A percentile compares a stretch with the other conserved stretches of the same genome.
Evolutionary conservation across 306 rosid genomes (phyloP).

Genomic region (Malus asiatica): DNA sequence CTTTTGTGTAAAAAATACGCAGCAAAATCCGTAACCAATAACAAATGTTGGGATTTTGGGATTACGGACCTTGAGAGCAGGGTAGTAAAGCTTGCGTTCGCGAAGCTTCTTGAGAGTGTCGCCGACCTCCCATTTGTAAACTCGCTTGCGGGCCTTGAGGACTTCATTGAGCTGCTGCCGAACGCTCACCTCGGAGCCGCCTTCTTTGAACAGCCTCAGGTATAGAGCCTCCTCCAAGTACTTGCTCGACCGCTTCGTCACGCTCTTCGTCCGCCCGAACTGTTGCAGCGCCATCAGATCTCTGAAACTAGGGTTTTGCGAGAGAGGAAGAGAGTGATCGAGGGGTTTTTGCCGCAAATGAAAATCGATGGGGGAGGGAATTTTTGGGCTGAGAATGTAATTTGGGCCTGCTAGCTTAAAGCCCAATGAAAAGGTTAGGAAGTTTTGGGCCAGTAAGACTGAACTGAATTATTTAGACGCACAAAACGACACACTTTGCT

Average conservation of each 20-base stretch:
- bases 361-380: neutral
- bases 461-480: neutral
- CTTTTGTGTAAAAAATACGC: neutral
- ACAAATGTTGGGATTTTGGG: neutral
- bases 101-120: constrained; percentile 84
- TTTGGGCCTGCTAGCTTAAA: neutral
- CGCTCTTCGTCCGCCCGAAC: constrained; percentile 49
- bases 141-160: constrained; percentile 59
- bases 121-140: constrained; percentile 93
- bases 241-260: constrained; percentile 61
- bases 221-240: constrained; percentile 76
- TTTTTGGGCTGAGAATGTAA: neutral
- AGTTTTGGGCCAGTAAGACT: neutral
- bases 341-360: neutral
- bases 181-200: constrained; percentile 49
- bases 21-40: neutral
- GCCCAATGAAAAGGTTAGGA: neutral
- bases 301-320: constrained; percentile 9
- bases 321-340: neutral
- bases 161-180: constrained; percentile 63
- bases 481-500: too few species aligned
- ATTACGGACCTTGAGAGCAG: constrained; percentile 70
- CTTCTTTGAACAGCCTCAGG: constrained; percentile 62
- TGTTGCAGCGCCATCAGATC: constrained; percentile 54
- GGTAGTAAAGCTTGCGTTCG: constrained; percentile 52